Conservation (phyloP, 495 filamentous ascomycete genomes). For the Bryoglossum gracile region DNA sequence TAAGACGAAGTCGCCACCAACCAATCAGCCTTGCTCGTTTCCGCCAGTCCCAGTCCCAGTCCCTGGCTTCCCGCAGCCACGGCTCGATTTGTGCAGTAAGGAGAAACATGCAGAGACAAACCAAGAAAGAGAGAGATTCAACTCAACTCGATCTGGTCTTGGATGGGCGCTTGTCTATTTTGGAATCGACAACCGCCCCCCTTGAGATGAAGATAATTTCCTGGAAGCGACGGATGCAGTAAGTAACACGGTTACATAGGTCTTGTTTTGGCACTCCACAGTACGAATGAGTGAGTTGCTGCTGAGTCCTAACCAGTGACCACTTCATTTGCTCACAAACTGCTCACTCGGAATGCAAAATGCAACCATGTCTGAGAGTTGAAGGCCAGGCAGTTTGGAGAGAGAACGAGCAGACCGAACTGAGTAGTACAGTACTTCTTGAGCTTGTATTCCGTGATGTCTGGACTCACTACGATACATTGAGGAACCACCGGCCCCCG, state of each 20-base stretch:
- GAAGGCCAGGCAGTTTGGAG: no score
- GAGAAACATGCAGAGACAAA: no score
- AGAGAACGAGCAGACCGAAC: neutral
- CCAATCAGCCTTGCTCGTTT: no score
- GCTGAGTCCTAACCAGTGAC: neutral
- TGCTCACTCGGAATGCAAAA: neutral
- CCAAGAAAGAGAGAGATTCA: no score
- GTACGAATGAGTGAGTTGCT: neutral
- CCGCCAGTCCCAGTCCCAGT: neutral
- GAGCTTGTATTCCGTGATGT: neutral
- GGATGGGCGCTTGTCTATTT: no score
- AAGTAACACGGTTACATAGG: neutral
- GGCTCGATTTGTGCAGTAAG: neutral
- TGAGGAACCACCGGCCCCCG: slow-evolving; percentile 5
- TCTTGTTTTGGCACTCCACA: neutral
- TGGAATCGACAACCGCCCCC: neutral
- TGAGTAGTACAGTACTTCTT: no score
- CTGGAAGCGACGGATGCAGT: neutral
- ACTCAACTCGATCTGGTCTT: no score
- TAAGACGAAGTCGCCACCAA: no score
- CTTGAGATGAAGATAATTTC: neutral
- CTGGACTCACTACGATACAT: neutral
- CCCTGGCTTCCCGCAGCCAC: neutral
- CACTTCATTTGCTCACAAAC: neutral
- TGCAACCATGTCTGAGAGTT: neutral